Evolutionary conservation across 306 rosid species (phyloP).

Genomic region (Prunus mongolica): DNA sequence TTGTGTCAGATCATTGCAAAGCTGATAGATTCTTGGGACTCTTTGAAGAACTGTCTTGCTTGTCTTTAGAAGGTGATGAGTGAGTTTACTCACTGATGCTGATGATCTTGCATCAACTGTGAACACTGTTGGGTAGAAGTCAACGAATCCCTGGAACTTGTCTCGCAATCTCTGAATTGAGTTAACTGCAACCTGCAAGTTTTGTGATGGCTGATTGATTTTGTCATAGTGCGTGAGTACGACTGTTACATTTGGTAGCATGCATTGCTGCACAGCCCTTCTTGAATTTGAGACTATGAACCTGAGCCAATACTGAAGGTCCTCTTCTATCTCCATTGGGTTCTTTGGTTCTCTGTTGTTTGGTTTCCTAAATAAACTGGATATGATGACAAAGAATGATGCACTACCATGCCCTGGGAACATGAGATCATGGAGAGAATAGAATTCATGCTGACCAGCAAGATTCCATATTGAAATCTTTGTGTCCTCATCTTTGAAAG

Average conservation of each 20-base stretch:
- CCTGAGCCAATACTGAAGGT: conserved; percentile 92
- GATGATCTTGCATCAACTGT: conserved; percentile 92
- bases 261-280: conserved; percentile 79
- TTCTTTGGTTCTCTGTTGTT: conserved; percentile 73
- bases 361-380: conserved; percentile 72
- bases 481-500: conserved; percentile 73
- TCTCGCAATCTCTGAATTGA: conserved; percentile 74
- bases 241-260: conserved; percentile 77
- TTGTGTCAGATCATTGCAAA: conserved; percentile 77
- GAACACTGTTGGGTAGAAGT: conserved; percentile 77
- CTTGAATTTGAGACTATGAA: conserved; percentile 86
- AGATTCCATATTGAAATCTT: conserved; percentile 89
- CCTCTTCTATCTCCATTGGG: conserved; percentile 79
- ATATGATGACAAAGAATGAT: conserved; percentile 66
- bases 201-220: conserved; percentile 65
- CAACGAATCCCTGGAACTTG: conserved; percentile 90
- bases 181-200: conserved; percentile 54
- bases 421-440: conserved; percentile 93
- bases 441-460: conserved; percentile 89
- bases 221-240: conserved; percentile 86
- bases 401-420: conserved; percentile 95
- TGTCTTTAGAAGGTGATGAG: conserved; percentile 65
- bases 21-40: conserved; percentile 87
- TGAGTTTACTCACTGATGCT: conserved; percentile 77
- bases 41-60: conserved; percentile 84